phyloP scores from a whole-genome alignment of 805 yeast genomes.

The Zygoascus biomembranicola region DNA sequence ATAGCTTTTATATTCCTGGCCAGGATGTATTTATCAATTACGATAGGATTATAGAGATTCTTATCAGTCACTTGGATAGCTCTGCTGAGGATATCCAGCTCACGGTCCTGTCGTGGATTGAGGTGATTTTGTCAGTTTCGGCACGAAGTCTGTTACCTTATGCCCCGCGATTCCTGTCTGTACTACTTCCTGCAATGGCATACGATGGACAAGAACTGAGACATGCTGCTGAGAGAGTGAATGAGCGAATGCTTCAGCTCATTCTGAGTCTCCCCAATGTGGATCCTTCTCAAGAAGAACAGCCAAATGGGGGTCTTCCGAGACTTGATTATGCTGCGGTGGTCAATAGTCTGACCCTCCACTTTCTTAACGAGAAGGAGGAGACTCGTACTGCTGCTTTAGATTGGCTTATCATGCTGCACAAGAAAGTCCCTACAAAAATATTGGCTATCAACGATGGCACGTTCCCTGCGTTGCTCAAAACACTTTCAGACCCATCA shows the following conservation, averaged over 20 bases:
- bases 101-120: constrained; percentile 77
- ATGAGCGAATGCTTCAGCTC: constrained; percentile 46
- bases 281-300: constrained; percentile 5
- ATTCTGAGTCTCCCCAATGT: constrained; percentile 36
- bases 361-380: constrained; percentile 67
- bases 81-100: constrained; percentile 69
- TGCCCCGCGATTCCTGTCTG: constrained; percentile 66
- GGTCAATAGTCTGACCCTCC: constrained; percentile 62
- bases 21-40: constrained; percentile 80
- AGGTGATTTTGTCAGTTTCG: constrained; percentile 59
- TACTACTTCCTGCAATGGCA: constrained; percentile 56
- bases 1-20: constrained; percentile 57
- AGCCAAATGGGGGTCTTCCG: not conserved
- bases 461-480: constrained; percentile 68
- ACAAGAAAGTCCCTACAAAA: constrained; percentile 55
- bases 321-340: constrained; percentile 47
- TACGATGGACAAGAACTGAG: constrained; percentile 41
- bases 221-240: constrained; percentile 49
- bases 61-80: constrained; percentile 71
- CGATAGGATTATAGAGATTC: constrained; percentile 68
- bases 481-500: constrained; percentile 64
- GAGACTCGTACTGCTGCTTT: constrained; percentile 74
- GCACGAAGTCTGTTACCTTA: constrained; percentile 68
- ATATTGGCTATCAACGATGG: constrained; percentile 42
- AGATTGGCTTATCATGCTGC: constrained; percentile 84